These are phyloP conservation scores for Saccharomycopsis sp. DNA, from an alignment of 805 yeast genomes.

Conservation along the genomic window DNA sequence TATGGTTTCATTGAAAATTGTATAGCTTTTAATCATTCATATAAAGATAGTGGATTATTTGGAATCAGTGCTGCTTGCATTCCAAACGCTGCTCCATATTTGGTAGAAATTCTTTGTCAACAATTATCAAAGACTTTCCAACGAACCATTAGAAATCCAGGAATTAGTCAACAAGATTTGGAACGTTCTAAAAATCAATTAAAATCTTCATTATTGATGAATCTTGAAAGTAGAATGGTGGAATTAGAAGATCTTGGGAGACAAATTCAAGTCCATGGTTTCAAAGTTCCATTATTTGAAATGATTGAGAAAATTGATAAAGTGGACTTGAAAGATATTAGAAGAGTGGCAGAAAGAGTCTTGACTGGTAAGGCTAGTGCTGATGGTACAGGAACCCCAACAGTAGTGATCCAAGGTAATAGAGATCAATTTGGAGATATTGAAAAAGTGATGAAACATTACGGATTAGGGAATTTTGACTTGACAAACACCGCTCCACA, in stretches of 20 bases:
- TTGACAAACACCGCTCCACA: neutral
- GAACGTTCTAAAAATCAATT: slow-evolving; percentile 87
- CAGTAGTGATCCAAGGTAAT: slow-evolving; percentile 83
- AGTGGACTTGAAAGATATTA: slow-evolving; percentile 58
- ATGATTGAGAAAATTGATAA: slow-evolving; percentile 71
- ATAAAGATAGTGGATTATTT: slow-evolving; percentile 82
- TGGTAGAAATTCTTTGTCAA: slow-evolving; percentile 67
- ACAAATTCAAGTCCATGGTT: slow-evolving; percentile 79
- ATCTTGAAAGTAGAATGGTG: slow-evolving; percentile 86
- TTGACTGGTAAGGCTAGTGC: slow-evolving; percentile 54
- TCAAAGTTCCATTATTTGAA: slow-evolving; percentile 62
- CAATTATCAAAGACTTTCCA: slow-evolving; percentile 45
- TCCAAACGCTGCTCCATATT: slow-evolving; percentile 76
- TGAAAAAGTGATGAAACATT: slow-evolving; percentile 46
- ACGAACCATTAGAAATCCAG: neutral
- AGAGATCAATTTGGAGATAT: slow-evolving; percentile 83
- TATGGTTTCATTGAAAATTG: slow-evolving; percentile 88
- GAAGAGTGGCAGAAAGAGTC: slow-evolving; percentile 62
- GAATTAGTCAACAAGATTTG: slow-evolving; percentile 48
- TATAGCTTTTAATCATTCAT: slow-evolving; percentile 79
- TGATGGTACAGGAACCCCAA: slow-evolving; percentile 57
- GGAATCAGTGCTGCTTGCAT: slow-evolving; percentile 80
- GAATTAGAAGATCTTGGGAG: slow-evolving; percentile 92
- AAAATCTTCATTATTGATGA: slow-evolving; percentile 80
- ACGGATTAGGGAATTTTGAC: slow-evolving; percentile 52